Percentiles rank a stretch among this genome's conserved stretches.
Conservation (phyloP, 345 rosid genomes). For the Salix caprea region DNA sequence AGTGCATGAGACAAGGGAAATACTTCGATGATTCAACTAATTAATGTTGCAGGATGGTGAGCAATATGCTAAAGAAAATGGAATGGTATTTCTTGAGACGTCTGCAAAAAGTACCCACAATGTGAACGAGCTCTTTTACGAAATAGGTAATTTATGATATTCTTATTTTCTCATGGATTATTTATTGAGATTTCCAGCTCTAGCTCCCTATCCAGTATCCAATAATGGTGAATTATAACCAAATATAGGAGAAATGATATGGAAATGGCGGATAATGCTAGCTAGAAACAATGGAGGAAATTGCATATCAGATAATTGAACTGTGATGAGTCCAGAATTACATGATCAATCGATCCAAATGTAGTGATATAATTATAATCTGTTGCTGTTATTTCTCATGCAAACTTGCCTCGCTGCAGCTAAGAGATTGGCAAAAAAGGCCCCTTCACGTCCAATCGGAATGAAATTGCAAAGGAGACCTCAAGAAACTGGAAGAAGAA, state of each 20-base stretch:
- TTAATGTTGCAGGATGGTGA: conserved; percentile 52
- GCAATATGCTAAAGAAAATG: conserved; percentile 59
- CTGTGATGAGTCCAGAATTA: not conserved
- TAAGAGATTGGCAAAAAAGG: conserved; percentile 55
- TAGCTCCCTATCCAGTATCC: not conserved
- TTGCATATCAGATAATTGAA: not conserved
- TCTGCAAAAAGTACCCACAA: conserved; percentile 70
- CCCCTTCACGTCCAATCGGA: conserved; percentile 53
- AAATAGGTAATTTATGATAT: conserved; percentile 43
- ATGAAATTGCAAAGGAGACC: conserved; percentile 52
- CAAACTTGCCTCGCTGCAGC: conserved; percentile 40
- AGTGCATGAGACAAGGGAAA: not conserved
- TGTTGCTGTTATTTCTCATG: not conserved
- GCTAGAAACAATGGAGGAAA: not conserved
- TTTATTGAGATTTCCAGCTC: too few relatives aligned
- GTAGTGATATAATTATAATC: not conserved
- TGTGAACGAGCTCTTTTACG: conserved; percentile 71
- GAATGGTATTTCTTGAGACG: conserved; percentile 61
- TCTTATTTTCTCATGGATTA: too few relatives aligned
- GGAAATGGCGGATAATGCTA: not conserved
- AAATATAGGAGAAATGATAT: not conserved
- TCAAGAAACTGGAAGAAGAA: conserved; percentile 43
- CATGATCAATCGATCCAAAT: not conserved
- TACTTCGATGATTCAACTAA: not conserved
- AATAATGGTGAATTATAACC: not conserved